Percentiles rank a stretch among this genome's conserved stretches.
These are phyloP conservation scores for Triticum urartu DNA, from an alignment of 176 grass and related monocot genomes.

Conservation along the genomic window DNA sequence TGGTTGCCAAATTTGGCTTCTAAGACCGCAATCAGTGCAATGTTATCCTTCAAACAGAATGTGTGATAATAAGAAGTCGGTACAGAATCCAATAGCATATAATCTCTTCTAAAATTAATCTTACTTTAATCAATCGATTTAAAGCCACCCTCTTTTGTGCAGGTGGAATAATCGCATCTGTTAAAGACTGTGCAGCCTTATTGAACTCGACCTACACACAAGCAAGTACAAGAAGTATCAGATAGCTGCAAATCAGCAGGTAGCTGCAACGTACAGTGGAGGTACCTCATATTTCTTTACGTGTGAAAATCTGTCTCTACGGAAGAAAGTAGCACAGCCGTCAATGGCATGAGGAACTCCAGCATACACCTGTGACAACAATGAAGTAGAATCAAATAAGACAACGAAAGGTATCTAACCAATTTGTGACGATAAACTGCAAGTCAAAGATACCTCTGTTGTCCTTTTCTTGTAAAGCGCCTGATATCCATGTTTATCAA, in stretches of 20 bases:
- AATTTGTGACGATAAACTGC: slow-evolving; percentile 29
- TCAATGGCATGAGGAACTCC: slow-evolving; percentile 71
- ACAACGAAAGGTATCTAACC: not conserved
- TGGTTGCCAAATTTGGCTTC: slow-evolving; percentile 94
- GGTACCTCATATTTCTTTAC: slow-evolving; percentile 99
- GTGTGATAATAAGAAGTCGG: not conserved
- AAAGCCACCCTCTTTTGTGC: slow-evolving; percentile 84
- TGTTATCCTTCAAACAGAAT: slow-evolving; percentile 71
- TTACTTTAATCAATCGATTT: slow-evolving; percentile 83
- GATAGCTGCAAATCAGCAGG: slow-evolving; percentile 19
- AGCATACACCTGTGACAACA: slow-evolving; percentile 58
- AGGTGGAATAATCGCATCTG: slow-evolving; percentile 82
- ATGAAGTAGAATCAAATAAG: slow-evolving; percentile 26
- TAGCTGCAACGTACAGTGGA: slow-evolving; percentile 10
- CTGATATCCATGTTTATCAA: slow-evolving; percentile 99
- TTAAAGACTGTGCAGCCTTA: slow-evolving; percentile 98
- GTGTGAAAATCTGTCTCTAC: slow-evolving; percentile 98
- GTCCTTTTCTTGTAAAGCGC: slow-evolving; percentile 98
- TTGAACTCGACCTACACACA: slow-evolving; percentile 93
- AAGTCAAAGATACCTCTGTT: slow-evolving; percentile 61
- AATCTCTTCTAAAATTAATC: not conserved
- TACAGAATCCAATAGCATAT: not conserved
- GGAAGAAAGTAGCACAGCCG: slow-evolving; percentile 98
- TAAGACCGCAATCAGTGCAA: slow-evolving; percentile 90
- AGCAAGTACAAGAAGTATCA: slow-evolving; percentile 38